Evolutionary conservation across 768 basidiomycete genomes (phyloP).

Genomic region (Filobasidium wieringae): DNA sequence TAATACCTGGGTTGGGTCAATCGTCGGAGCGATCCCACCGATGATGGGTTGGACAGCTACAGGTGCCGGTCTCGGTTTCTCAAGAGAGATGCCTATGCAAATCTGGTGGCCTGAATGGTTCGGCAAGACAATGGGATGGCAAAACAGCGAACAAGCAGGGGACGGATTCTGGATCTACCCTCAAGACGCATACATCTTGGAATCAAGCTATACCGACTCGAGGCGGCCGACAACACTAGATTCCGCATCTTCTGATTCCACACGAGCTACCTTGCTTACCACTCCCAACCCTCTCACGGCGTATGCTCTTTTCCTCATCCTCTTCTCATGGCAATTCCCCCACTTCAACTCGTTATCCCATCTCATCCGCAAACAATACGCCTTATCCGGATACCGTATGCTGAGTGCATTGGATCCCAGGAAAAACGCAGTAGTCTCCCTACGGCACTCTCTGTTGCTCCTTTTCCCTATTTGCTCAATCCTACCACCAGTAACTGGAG

Average conservation of each 20-base stretch:
- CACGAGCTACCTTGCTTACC: conserved; percentile 2
- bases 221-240: neutral
- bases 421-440: conserved; percentile 70
- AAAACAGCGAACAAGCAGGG: neutral
- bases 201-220: neutral
- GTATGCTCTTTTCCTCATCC: conserved; percentile 63
- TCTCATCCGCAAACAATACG: conserved; percentile 73
- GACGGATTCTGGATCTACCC: conserved; percentile 2
- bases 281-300: conserved; percentile 69
- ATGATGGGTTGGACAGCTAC: conserved; percentile 98
- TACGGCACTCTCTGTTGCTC: conserved; percentile 62
- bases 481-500: conserved; percentile 72
- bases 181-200: neutral
- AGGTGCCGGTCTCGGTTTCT: conserved; percentile 63
- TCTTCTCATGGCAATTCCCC: conserved; percentile 97
- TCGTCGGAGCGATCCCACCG: conserved; percentile 86
- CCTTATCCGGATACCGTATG: conserved; percentile 89
- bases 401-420: conserved; percentile 63
- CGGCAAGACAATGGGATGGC: conserved; percentile 15
- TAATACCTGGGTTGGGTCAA: conserved; percentile 90
- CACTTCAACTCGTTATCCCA: conserved; percentile 93
- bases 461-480: conserved; percentile 66
- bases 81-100: conserved; percentile 52
- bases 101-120: conserved; percentile 42
- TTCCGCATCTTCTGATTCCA: conserved; percentile 4